Evolutionary conservation across 208 protist genomes (phyloP), one percentile per base, ranked within the genome.

Genomic region (Crithidia fasciculata): DNA sequence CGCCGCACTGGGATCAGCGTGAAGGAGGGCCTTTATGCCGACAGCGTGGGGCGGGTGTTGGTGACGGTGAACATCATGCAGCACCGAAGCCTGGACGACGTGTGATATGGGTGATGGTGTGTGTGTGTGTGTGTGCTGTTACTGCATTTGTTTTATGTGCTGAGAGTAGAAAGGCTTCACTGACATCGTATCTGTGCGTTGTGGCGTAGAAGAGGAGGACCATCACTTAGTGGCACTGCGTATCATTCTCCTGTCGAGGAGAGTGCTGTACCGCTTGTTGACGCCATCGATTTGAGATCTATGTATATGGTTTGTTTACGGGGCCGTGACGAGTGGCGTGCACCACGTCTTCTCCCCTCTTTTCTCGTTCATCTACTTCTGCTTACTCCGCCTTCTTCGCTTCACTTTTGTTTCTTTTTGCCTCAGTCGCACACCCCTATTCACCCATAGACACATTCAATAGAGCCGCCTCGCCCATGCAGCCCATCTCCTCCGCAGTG

Each of bases 11-110:
- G 79, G 5, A 74, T 87, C 41, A 71, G 66, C 13, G 78, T 89
- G 53, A 80, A 76, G 65, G 72, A 79, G 59, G 87, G 85, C 19
- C 50, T 91, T 8, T 68, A 80, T 28, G 78, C 83, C 5, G 81
- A 90, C 67, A 80, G 66, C n/a, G 66, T 80, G 0, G 89, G 89
- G 6, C 39, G 53, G 18, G 64, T 94, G 55, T 61, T 82, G 18
- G 49, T 92, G 16, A 78, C 75, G 4, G 76, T 92, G 9, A 90
- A 85, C 58, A 61, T 94, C 13, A 13, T 91, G 0, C 81, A 88
- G 12, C 80, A 89, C 52, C 64, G 63, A 18, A 28, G 58, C 57
- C n/a, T 36, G 28, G 65, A 68, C 15, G 55, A 13, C 39, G 12
- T 13, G 45, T 15, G 45, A 49, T 8, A 13, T 15, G 7, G 7